Percentiles rank a stretch among this genome's conserved stretches.
Evolutionary conservation across 148 eudicot genomes (phyloP).

Genomic region (Dianthus caryophyllus): DNA sequence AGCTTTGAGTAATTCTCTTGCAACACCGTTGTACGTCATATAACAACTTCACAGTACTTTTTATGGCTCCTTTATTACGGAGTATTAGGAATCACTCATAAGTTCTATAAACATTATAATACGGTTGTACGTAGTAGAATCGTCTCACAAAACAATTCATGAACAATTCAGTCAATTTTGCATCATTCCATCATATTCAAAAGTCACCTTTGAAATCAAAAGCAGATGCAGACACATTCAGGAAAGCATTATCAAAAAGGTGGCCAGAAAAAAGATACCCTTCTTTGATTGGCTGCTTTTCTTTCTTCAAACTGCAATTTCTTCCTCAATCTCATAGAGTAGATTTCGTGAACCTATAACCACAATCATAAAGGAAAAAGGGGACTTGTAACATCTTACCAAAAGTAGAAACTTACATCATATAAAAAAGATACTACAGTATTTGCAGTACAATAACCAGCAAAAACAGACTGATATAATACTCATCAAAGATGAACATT

Average conservation of each 20-base stretch:
- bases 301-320: conserved; percentile 67
- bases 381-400: neutral
- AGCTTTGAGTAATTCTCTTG: too few relatives aligned
- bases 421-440: neutral
- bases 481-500: too few relatives aligned
- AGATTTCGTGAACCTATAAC: conserved; percentile 63
- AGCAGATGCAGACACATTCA: conserved; percentile 1
- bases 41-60: too few relatives aligned
- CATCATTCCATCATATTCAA: neutral
- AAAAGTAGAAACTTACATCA: neutral
- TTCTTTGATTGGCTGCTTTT: conserved; percentile 58
- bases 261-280: conserved; percentile 41
- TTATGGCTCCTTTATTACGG: too few relatives aligned
- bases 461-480: too few relatives aligned
- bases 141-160: too few relatives aligned
- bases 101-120: too few relatives aligned
- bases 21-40: too few relatives aligned
- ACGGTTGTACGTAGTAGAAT: too few relatives aligned
- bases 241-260: neutral
- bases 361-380: neutral
- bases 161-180: neutral
- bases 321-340: conserved; percentile 53
- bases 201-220: conserved; percentile 1
- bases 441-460: too few relatives aligned
- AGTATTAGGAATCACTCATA: too few relatives aligned